Conservation (phyloP, 352 stramenopile species). For the Phytophthora capsici region DNA sequence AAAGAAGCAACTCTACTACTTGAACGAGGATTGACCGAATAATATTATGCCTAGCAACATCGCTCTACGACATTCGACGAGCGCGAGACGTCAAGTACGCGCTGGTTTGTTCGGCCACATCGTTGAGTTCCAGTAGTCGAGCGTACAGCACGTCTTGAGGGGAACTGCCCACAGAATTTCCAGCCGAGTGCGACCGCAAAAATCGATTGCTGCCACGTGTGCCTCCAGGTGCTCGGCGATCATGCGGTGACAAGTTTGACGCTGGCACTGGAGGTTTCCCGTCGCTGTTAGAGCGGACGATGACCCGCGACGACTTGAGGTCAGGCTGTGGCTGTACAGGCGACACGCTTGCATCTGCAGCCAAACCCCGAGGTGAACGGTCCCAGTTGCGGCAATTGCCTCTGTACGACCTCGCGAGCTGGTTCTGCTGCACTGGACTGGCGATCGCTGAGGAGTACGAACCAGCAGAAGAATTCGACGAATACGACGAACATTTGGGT, state of each 20-base stretch:
- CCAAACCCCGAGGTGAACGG: slow-evolving; percentile 9
- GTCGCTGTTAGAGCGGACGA: slow-evolving; percentile 12
- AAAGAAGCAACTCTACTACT: too few relatives aligned
- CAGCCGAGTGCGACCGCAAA: slow-evolving; percentile 23
- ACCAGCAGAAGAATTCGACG: slow-evolving; percentile 21
- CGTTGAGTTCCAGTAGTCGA: slow-evolving; percentile 52
- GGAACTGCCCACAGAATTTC: slow-evolving; percentile 12
- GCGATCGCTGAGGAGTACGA: slow-evolving; percentile 23
- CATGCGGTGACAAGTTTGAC: slow-evolving; percentile 14
- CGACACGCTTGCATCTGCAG: slow-evolving; percentile 11
- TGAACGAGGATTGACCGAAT: slow-evolving; percentile 2
- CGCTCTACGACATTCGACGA: slow-evolving; percentile 23
- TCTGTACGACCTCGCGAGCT: slow-evolving; percentile 8
- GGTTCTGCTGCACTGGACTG: slow-evolving; percentile 15
- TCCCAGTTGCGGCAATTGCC: slow-evolving; percentile 32
- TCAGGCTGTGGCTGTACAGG: slow-evolving; percentile 1
- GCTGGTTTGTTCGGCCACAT: slow-evolving; percentile 52
- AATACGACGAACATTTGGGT: slow-evolving; percentile 29
- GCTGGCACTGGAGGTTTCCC: slow-evolving; percentile 25
- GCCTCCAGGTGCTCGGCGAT: slow-evolving; percentile 3
- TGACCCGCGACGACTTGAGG: background rate
- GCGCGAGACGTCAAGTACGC: slow-evolving; percentile 33
- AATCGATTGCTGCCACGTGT: slow-evolving; percentile 14
- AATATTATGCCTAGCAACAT: background rate
- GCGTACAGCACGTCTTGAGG: slow-evolving; percentile 33